A percentile compares a stretch with the other conserved stretches of the same genome.
phyloP scores from a whole-genome alignment of 2,329 filamentous ascomycete genomes.

The Ophiostoma piceae region DNA sequence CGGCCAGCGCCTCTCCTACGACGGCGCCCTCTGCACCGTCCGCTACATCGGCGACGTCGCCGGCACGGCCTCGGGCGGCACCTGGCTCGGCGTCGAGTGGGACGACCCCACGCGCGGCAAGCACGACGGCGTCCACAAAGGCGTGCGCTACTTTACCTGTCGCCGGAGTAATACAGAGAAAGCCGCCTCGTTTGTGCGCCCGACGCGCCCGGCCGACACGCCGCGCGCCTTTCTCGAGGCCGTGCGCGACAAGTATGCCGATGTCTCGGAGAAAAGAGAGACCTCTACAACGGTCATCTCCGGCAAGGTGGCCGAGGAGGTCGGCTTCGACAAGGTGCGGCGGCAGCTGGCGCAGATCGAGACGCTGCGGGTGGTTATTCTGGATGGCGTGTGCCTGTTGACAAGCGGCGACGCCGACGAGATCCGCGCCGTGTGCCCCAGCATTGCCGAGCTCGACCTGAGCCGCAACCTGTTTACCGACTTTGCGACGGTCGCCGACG shows the following conservation, averaged over 20 bases:
- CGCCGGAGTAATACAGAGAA: slow-evolving; percentile 37
- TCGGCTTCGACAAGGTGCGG: slow-evolving; percentile 91
- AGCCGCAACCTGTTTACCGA: slow-evolving; percentile 74
- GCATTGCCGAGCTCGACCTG: slow-evolving; percentile 74
- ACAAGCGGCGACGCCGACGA: slow-evolving; percentile 31
- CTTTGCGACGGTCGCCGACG: slow-evolving; percentile 60
- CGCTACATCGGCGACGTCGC: slow-evolving; percentile 73
- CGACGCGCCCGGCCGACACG: slow-evolving; percentile 62
- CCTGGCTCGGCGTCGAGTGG: slow-evolving; percentile 96
- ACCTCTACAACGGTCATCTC: slow-evolving; percentile 47
- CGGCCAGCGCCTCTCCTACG: slow-evolving; percentile 76
- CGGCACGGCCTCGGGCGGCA: slow-evolving; percentile 64
- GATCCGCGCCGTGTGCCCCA: slow-evolving; percentile 53
- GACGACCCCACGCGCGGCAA: slow-evolving; percentile 82
- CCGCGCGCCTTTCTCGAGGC: slow-evolving; percentile 72
- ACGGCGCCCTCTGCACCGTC: slow-evolving; percentile 73
- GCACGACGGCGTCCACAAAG: slow-evolving; percentile 79
- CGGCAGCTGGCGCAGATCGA: slow-evolving; percentile 70
- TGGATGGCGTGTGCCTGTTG: slow-evolving; percentile 68
- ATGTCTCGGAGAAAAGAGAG: slow-evolving; percentile 37
- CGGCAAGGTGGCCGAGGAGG: slow-evolving; percentile 82
- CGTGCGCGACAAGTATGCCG: slow-evolving; percentile 76
- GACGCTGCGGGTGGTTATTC: slow-evolving; percentile 72
- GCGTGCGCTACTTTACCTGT: slow-evolving; percentile 65
- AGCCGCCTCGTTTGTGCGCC: slow-evolving; percentile 81